A percentile compares a stretch with the other conserved stretches of the same genome.
Evolutionary conservation across 352 stramenopile genomes (phyloP).

Genomic region (Pythium diclinum): DNA sequence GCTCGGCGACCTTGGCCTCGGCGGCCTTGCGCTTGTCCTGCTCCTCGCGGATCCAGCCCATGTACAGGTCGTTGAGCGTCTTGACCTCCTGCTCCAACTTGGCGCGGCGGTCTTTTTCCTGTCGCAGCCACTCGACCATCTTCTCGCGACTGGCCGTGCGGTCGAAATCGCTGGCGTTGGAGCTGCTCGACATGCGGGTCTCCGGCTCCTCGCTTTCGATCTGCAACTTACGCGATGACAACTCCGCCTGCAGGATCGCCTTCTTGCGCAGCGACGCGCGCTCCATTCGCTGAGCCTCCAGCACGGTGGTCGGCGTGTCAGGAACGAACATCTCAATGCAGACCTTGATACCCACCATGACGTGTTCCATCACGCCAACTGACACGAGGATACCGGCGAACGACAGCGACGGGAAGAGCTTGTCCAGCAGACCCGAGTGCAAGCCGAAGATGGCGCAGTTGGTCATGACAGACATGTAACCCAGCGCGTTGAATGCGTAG

Average conservation of each 20-base stretch:
- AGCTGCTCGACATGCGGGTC: conserved; percentile 8
- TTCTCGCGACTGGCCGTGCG: conserved; percentile 37
- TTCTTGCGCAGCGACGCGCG: conserved; percentile 69
- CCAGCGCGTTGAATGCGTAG: conserved; percentile 86
- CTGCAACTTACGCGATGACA: conserved; percentile 49
- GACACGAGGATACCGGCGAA: conserved; percentile 54
- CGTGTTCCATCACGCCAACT: conserved; percentile 66
- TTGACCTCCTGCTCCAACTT: conserved; percentile 82
- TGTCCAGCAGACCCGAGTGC: conserved; percentile 80
- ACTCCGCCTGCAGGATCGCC: conserved; percentile 63
- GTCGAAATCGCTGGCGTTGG: conserved; percentile 13
- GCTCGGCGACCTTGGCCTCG: conserved; percentile 49
- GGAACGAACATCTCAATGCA: conserved; percentile 79
- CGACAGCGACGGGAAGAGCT: conserved; percentile 61
- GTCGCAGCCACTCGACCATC: conserved; percentile 64
- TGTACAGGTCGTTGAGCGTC: conserved; percentile 79
- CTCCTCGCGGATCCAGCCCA: conserved; percentile 81
- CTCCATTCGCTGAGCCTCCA: conserved; percentile 65
- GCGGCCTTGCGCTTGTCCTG: conserved; percentile 69
- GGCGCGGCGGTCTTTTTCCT: conserved; percentile 63
- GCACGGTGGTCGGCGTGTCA: conserved; percentile 56
- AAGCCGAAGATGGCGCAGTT: conserved; percentile 95
- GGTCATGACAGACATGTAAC: conserved; percentile 91
- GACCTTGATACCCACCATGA: conserved; percentile 76
- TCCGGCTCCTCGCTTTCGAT: conserved; percentile 19